Conservation (phyloP, 129 eudicot genomes). For the Centella asiatica region DNA sequence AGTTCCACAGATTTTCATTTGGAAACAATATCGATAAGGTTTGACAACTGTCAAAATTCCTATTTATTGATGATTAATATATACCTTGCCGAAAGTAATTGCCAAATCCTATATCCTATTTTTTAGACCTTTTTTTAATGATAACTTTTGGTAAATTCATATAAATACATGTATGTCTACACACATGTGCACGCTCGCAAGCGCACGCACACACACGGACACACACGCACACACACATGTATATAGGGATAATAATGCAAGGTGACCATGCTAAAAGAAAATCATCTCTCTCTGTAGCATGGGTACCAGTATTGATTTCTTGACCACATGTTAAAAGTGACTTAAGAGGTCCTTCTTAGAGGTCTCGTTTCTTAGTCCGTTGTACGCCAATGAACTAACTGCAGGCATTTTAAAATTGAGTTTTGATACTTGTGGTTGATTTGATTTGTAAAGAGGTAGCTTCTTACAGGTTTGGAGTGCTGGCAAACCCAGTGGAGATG, state of each 20-base stretch:
- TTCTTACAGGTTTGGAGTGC: conserved; percentile 89
- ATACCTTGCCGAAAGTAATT: background rate
- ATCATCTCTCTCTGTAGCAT: background rate
- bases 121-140: background rate
- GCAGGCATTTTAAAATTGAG: background rate
- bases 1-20: no score
- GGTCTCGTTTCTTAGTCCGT: background rate
- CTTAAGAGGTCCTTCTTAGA: background rate
- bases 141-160: background rate
- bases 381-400: background rate
- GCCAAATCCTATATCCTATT: background rate
- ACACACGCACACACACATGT: no score
- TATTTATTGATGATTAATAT: no score
- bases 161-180: no score
- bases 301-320: no score
- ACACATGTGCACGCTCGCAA: no score
- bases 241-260: background rate
- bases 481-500: conserved; percentile 48
- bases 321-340: background rate
- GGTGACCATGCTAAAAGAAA: background rate
- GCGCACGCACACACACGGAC: no score
- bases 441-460: conserved; percentile 8
- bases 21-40: no score
- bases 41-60: background rate
- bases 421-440: background rate